Conservation (phyloP, 2,329 filamentous ascomycete species). For the Dothideomycetes sp. region DNA sequence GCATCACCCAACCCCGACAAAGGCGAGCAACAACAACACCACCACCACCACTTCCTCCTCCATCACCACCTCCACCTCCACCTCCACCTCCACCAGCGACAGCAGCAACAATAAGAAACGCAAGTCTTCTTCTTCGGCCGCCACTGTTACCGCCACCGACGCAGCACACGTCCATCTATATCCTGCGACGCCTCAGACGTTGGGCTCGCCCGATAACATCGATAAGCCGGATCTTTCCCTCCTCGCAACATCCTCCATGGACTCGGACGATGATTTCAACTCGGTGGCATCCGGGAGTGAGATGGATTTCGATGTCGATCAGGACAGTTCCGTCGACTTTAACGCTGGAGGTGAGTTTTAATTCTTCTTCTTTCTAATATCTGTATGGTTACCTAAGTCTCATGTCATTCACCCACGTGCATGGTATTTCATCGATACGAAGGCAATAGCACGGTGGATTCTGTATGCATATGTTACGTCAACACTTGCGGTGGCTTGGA, state of each 20-base stretch:
- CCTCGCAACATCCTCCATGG: conserved; percentile 52
- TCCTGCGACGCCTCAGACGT: conserved; percentile 39
- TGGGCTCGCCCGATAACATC: conserved; percentile 24
- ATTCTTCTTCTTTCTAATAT: background rate
- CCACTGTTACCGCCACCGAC: conserved; percentile 16
- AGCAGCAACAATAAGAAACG: too few species aligned
- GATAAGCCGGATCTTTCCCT: too few species aligned
- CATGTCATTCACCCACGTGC: background rate
- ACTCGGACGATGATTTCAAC: conserved; percentile 92
- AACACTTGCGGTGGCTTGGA: too few species aligned
- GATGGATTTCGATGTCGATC: conserved; percentile 51
- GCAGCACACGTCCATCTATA: conserved; percentile 27
- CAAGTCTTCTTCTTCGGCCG: too few species aligned
- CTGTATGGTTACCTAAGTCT: too few species aligned
- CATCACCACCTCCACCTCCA: conserved; percentile 18
- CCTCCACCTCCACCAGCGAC: conserved; percentile 18
- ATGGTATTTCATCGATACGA: too few species aligned
- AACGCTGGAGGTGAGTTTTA: conserved; percentile 28
- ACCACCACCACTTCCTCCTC: conserved; percentile 11
- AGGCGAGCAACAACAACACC: conserved; percentile 9
- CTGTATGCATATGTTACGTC: too few species aligned
- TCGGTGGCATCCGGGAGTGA: conserved; percentile 65
- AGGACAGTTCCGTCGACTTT: conserved; percentile 50
- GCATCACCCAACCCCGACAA: background rate
- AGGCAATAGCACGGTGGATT: too few species aligned